Conservation (phyloP, 495 filamentous ascomycete genomes). For the Talaromyces trachyspermus region DNA sequence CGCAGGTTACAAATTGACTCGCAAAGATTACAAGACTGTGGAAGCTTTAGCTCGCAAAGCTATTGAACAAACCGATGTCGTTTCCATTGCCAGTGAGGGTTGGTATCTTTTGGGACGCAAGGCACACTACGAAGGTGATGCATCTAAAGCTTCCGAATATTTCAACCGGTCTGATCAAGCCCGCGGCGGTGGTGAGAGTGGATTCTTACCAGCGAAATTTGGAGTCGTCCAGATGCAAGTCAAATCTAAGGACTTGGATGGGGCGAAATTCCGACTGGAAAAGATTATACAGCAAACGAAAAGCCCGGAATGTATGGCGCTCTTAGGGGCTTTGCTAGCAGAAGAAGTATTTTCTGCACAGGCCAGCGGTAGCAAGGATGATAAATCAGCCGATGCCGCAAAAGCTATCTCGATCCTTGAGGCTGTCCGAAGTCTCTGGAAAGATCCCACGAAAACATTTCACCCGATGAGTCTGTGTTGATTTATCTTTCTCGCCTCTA, state of each 20-base stretch:
- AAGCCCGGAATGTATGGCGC: slow-evolving; percentile 81
- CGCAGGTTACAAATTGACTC: slow-evolving; percentile 75
- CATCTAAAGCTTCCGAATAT: slow-evolving; percentile 63
- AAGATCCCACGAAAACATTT: slow-evolving; percentile 75
- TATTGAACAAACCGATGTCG: slow-evolving; percentile 90
- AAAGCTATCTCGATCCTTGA: slow-evolving; percentile 81
- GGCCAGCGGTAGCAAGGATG: slow-evolving; percentile 66
- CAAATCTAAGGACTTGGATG: slow-evolving; percentile 72
- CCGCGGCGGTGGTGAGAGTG: slow-evolving; percentile 76
- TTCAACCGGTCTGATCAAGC: slow-evolving; percentile 86
- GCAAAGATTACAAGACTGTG: slow-evolving; percentile 67
- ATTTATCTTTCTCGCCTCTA: slow-evolving; percentile 89
- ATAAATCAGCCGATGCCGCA: slow-evolving; percentile 72
- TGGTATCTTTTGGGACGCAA: slow-evolving; percentile 92
- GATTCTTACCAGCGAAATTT: slow-evolving; percentile 88
- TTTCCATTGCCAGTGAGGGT: slow-evolving; percentile 89
- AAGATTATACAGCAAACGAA: slow-evolving; percentile 83
- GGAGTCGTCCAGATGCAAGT: slow-evolving; percentile 84
- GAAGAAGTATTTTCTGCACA: slow-evolving; percentile 86
- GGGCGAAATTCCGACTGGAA: slow-evolving; percentile 88
- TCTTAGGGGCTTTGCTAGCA: slow-evolving; percentile 83
- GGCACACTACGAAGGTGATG: slow-evolving; percentile 66
- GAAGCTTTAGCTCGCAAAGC: slow-evolving; percentile 85
- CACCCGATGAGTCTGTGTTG: slow-evolving; percentile 78
- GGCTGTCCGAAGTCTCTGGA: slow-evolving; percentile 81